A percentile compares a stretch with the other conserved stretches of the same genome.
Conservation (phyloP, 371 early-diverging fungal genomes). For the Syncephalastrum contaminatum region DNA sequence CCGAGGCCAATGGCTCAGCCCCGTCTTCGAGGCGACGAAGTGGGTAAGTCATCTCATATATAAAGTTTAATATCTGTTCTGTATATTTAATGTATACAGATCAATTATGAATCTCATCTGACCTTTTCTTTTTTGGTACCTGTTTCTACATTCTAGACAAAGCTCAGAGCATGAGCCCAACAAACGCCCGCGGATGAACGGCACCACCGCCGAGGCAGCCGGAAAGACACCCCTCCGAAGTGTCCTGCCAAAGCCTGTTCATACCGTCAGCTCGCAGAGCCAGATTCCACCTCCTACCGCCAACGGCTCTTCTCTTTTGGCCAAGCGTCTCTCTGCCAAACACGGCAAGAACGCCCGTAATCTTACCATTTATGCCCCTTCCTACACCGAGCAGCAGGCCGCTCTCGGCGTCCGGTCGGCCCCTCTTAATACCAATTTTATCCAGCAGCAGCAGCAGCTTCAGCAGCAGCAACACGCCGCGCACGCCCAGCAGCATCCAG, state of each 20-base stretch:
- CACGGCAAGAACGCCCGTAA: constrained; percentile 53
- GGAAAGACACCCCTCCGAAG: constrained; percentile 6
- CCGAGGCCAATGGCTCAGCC: constrained; percentile 21
- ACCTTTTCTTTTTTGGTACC: too few relatives aligned
- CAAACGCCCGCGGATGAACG: constrained; percentile 9
- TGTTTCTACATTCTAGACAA: too few relatives aligned
- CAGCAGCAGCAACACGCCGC: constrained; percentile 17
- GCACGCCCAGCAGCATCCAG: constrained; percentile 16
- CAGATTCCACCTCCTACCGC: constrained; percentile 10
- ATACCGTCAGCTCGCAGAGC: constrained; percentile 39
- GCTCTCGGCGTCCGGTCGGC: constrained; percentile 52
- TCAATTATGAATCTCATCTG: too few relatives aligned
- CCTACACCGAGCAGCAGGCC: constrained; percentile 49
- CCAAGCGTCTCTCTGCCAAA: constrained; percentile 30
- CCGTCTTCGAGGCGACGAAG: constrained; percentile 20
- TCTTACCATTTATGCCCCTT: constrained; percentile 58
- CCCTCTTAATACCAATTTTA: constrained; percentile 46
- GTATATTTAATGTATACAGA: not conserved
- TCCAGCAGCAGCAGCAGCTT: constrained; percentile 9
- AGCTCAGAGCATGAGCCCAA: constrained; percentile 10
- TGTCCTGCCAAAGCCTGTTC: constrained; percentile 34
- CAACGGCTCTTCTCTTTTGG: constrained; percentile 22
- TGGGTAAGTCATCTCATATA: constrained; percentile 17
- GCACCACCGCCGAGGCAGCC: constrained; percentile 6
- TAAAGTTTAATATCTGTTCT: not conserved